Percentiles rank a stretch among this genome's conserved stretches.
Evolutionary conservation across 1,284 basidiomycete species (phyloP).

Genomic region (Boletus sp.): DNA sequence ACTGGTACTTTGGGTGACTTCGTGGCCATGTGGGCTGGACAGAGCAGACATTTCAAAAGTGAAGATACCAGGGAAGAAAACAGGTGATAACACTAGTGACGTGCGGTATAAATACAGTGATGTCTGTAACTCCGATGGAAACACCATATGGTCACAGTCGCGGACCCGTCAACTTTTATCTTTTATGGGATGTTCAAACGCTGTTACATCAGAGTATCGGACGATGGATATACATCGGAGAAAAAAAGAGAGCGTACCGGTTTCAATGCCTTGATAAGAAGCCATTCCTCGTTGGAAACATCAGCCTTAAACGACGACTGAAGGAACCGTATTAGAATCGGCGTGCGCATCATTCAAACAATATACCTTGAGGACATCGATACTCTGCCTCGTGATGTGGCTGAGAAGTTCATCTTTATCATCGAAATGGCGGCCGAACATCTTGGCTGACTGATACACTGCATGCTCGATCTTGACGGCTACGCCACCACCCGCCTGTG

Average conservation of each 20-base stretch:
- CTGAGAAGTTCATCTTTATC: constrained; percentile 94
- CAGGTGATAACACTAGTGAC: neutral
- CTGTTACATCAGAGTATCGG: constrained; percentile 22
- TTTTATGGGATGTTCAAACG: constrained; percentile 46
- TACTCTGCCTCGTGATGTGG: constrained; percentile 86
- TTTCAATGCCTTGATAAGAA: constrained; percentile 90
- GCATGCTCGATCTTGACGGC: constrained; percentile 99
- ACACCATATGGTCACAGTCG: neutral
- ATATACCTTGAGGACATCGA: constrained; percentile 87
- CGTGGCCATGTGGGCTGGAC: constrained; percentile 7
- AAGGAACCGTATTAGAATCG: constrained; percentile 10
- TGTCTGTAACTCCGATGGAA: constrained; percentile 24
- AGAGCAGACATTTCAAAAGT: constrained; percentile 21
- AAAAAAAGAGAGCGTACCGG: constrained; percentile 46
- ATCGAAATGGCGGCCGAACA: constrained; percentile 93
- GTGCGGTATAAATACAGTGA: constrained; percentile 34
- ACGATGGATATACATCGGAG: neutral
- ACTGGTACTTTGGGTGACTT: constrained; percentile 7
- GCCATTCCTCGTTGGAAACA: constrained; percentile 91
- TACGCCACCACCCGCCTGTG: constrained; percentile 91
- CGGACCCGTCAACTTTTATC: neutral
- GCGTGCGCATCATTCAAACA: neutral
- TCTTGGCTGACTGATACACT: constrained; percentile 91
- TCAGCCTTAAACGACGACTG: constrained; percentile 86
- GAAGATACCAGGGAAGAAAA: neutral